These are phyloP conservation scores for Thermothielavioides terrestris DNA, from an alignment of 495 filamentous ascomycete species.

Conservation along the genomic window DNA sequence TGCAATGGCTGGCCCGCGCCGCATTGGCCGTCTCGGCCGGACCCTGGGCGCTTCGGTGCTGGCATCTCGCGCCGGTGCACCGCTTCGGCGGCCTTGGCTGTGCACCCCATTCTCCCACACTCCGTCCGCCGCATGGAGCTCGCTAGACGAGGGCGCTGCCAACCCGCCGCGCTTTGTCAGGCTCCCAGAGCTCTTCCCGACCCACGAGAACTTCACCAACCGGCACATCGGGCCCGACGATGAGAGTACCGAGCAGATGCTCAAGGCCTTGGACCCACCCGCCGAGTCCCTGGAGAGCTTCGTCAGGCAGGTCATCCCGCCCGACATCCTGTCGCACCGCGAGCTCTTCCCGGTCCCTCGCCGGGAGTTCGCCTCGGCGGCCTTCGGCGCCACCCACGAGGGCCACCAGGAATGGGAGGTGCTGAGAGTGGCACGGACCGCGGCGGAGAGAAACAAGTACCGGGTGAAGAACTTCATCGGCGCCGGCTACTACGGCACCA, in stretches of 20 bases:
- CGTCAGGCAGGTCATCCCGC: constrained; percentile 75
- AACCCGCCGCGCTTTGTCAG: constrained; percentile 7
- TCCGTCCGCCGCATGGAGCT: not conserved
- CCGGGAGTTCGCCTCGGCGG: constrained; percentile 13
- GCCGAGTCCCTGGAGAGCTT: constrained; percentile 73
- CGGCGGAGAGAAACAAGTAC: constrained; percentile 59
- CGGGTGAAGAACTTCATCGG: constrained; percentile 67
- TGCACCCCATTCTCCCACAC: not conserved
- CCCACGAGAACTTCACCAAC: constrained; percentile 58
- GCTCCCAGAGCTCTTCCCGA: constrained; percentile 20
- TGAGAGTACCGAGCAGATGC: constrained; percentile 65
- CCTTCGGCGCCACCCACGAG: constrained; percentile 3
- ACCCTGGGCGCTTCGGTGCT: constrained; percentile 14
- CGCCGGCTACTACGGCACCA: constrained; percentile 78
- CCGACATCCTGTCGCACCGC: constrained; percentile 67
- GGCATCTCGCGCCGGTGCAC: constrained; percentile 7
- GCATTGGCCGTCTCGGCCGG: constrained; percentile 21
- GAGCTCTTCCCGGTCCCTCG: constrained; percentile 21
- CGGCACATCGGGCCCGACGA: constrained; percentile 93
- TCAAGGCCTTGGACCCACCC: constrained; percentile 70
- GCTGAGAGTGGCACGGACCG: constrained; percentile 40
- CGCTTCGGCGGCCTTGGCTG: not conserved
- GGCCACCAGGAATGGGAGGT: constrained; percentile 33
- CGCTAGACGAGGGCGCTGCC: not conserved
- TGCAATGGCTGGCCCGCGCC: constrained; percentile 15